A percentile compares a stretch with the other conserved stretches of the same genome.
Conservation (phyloP, 352 stramenopile genomes). For the Saprolegnia diclina region DNA sequence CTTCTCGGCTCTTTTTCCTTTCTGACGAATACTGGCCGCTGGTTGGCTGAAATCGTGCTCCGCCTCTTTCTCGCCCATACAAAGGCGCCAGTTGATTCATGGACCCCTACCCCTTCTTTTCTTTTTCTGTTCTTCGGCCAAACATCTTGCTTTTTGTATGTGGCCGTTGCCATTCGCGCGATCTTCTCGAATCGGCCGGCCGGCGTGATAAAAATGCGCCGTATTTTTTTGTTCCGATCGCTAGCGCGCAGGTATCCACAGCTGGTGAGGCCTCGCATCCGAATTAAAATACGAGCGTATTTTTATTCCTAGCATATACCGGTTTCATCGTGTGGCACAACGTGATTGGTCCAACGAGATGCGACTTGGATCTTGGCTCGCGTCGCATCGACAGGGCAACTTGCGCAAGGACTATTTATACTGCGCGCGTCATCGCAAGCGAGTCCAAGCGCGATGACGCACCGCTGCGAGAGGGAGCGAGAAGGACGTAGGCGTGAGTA, state of each 20-base stretch:
- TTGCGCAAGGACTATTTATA: no score
- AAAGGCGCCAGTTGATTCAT: slow-evolving; percentile 17
- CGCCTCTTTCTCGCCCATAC: slow-evolving; percentile 19
- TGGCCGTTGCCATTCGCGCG: not conserved
- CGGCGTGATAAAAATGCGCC: not conserved
- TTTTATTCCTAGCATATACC: not conserved
- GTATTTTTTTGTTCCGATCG: not conserved
- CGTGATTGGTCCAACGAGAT: slow-evolving; percentile 3
- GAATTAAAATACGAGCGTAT: no score
- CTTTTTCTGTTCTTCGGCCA: slow-evolving; percentile 26
- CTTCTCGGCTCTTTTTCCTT: slow-evolving; percentile 20
- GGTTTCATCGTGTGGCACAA: slow-evolving; percentile 9
- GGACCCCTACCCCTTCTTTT: slow-evolving; percentile 22
- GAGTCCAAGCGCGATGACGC: no score
- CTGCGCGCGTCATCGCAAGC: no score
- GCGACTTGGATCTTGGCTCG: not conserved
- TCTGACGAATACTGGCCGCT: slow-evolving; percentile 12
- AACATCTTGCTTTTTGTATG: slow-evolving; percentile 12
- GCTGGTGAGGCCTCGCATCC: no score
- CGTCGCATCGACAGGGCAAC: no score
- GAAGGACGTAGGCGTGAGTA: no score
- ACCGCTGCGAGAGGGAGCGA: no score
- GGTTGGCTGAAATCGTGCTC: not conserved
- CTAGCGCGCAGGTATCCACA: no score
- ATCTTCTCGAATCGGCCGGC: not conserved